phyloP scores from a whole-genome alignment of 2,329 filamentous ascomycete genomes.

The Neophaeococcomyces mojaviensis region DNA sequence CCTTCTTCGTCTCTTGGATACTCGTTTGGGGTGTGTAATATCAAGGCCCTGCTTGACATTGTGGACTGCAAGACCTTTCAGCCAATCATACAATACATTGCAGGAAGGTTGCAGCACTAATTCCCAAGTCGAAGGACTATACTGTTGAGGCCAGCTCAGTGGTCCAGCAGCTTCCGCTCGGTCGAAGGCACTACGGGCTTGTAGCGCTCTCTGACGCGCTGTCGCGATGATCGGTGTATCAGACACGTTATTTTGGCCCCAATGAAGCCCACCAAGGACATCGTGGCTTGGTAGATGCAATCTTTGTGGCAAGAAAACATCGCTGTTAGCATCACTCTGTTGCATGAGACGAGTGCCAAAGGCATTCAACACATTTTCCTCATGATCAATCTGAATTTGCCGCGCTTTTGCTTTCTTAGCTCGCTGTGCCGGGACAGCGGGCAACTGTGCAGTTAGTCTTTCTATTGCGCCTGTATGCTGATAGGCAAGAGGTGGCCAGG shows the following conservation, averaged over 20 bases:
- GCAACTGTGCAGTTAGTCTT: not conserved
- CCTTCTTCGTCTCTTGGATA: conserved; percentile 45
- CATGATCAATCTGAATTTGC: not conserved
- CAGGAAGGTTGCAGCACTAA: conserved; percentile 69
- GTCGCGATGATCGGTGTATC: not conserved
- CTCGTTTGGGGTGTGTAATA: conserved; percentile 19
- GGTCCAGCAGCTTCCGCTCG: conserved; percentile 57
- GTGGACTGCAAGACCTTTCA: conserved; percentile 66
- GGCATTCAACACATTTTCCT: conserved; percentile 14
- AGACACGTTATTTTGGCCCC: not conserved
- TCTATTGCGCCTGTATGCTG: conserved; percentile 12
- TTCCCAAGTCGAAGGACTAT: conserved; percentile 60
- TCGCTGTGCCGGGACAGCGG: not conserved
- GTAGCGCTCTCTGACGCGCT: not conserved
- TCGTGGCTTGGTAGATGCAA: not conserved
- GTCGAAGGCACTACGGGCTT: conserved; percentile 65
- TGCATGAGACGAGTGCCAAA: conserved; percentile 8
- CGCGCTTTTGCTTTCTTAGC: conserved; percentile 10
- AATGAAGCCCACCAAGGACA: not conserved
- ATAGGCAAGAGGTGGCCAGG: conserved; percentile 17
- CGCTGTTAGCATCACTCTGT: not conserved
- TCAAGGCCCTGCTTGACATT: conserved; percentile 58
- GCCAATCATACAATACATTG: conserved; percentile 77
- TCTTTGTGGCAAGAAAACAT: not conserved
- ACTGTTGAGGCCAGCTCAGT: conserved; percentile 73